phyloP scores from a whole-genome alignment of 441 rosid species.

The Bocquillonia castaneifolia region DNA sequence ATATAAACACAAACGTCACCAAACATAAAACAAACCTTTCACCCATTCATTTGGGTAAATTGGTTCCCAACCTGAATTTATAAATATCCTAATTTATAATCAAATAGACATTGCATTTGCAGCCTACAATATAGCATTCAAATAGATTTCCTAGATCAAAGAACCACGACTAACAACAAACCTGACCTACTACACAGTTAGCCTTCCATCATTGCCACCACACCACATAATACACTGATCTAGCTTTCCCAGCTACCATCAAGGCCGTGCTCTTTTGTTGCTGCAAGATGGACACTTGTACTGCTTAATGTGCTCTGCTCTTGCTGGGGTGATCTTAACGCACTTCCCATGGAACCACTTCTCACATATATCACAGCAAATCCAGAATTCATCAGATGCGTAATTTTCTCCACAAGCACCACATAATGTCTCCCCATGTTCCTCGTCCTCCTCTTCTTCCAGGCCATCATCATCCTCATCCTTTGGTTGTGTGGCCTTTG shows the following conservation, averaged over 20 bases:
- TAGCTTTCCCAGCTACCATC: conserved; percentile 21
- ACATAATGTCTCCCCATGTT: conserved; percentile 70
- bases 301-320: conserved; percentile 85
- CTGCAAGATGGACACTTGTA: conserved; percentile 88
- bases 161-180: conserved; percentile 31
- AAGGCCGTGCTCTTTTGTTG: conserved; percentile 73
- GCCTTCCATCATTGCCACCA: conserved; percentile 32
- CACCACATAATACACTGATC: conserved; percentile 25
- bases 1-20: conserved; percentile 19
- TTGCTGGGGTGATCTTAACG: conserved; percentile 84
- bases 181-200: conserved; percentile 46
- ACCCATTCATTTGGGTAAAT: conserved; percentile 24
- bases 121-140: conserved; percentile 29
- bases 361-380: conserved; percentile 67
- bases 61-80: conserved; percentile 21
- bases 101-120: conserved; percentile 25
- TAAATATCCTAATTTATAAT: conserved; percentile 30
- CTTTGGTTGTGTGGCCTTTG: conserved; percentile 35
- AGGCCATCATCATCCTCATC: conserved; percentile 52
- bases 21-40: conserved; percentile 21
- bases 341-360: conserved; percentile 84
- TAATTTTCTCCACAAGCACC: conserved; percentile 73
- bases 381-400: conserved; percentile 69
- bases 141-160: conserved; percentile 29
- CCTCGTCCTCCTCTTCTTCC: conserved; percentile 72